phyloP scores from a whole-genome alignment of 2,329 filamentous ascomycete genomes.

The Aspergillus intermedius region DNA sequence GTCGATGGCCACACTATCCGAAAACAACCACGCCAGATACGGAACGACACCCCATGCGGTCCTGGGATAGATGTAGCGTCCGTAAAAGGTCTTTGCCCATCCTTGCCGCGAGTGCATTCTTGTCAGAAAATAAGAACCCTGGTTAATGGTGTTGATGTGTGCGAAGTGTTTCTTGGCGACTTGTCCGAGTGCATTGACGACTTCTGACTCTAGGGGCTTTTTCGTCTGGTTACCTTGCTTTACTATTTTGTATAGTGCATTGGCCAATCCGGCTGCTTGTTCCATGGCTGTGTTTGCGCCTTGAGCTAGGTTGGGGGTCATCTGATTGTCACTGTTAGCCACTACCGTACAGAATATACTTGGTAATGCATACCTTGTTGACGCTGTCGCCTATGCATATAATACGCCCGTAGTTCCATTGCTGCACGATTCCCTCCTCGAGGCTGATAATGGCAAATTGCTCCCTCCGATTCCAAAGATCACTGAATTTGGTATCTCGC shows the following conservation, averaged over 20 bases:
- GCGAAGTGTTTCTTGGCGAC: slow-evolving; percentile 1
- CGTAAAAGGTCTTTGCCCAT: slow-evolving; percentile 12
- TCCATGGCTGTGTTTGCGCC: slow-evolving; percentile 40
- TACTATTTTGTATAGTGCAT: slow-evolving; percentile 16
- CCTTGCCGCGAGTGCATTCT: slow-evolving; percentile 10
- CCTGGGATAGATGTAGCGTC: slow-evolving; percentile 13
- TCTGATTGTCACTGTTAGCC: slow-evolving; percentile 9
- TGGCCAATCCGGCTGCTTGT: slow-evolving; percentile 30
- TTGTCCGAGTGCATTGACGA: slow-evolving; percentile 2
- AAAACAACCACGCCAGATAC: slow-evolving; percentile 11
- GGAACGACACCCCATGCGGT: slow-evolving; percentile 13
- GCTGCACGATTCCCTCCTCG: slow-evolving; percentile 19
- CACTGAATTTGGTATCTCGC: slow-evolving; percentile 11
- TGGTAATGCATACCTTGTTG: slow-evolving; percentile 16
- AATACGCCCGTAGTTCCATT: slow-evolving; percentile 19
- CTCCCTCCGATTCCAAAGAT: slow-evolving; percentile 18
- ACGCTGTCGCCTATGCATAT: slow-evolving; percentile 21
- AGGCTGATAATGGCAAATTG: slow-evolving; percentile 15
- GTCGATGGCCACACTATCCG: slow-evolving; percentile 6
- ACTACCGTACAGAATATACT: neutral
- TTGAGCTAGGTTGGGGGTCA: slow-evolving; percentile 33
- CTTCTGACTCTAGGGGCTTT: slow-evolving; percentile 1
- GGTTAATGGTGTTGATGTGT: slow-evolving; percentile 7
- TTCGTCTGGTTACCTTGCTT: neutral
- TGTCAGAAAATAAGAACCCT: slow-evolving; percentile 4